Base-by-base conservation (phyloP, 2,329 filamentous ascomycete species). In the Alternaria longipes region DNA sequence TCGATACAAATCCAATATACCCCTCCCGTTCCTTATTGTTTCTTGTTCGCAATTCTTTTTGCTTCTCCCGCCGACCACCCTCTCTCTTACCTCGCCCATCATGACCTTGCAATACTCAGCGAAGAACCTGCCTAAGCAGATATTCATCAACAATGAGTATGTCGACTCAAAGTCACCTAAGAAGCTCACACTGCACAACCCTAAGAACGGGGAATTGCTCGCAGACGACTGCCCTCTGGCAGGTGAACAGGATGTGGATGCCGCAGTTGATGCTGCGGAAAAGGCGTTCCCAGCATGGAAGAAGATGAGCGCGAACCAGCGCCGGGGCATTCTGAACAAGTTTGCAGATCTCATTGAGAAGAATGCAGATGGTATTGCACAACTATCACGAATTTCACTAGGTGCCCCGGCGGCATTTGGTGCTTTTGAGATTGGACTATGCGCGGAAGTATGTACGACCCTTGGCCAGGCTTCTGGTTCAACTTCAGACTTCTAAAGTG, bases 121-220 rank as follows among this genome's bases (percentile, higher is more conserved):
- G 14, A 71, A 74, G 42, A 80, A 80, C 46, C 70, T 81, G 7
- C 78, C 77, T 5, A 78, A 78, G 65, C 72, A 80, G 44, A 68
- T 79, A 45, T 78, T 80, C 63, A 78, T 80, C 70, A 77, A 77
- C 63, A 77, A 76, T 57, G 74, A 80, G 70, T 78, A 74, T 36
- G 74, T 78, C 36, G 65, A 74, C 42, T 69, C 76, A 8, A 72
- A 81, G 56, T 80, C 73, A 65, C 59, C 74, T 28, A 81, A 83
- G 68, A 85, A 82, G 53, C 77, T 86, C 38, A 76, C 80, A n/a
- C 72, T 85, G 5, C 73, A 79, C 74, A 85, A 83, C 63, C 85
- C 85, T 9, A 82, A 79, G 51, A 81, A 86, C 67, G 81, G 81
- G 54, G 80, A 81, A 3, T 69, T 85, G 9, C 79, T 87, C 2